Base-by-base conservation (phyloP, 1,284 basidiomycete species). In the Coniferiporia weirii region DNA sequence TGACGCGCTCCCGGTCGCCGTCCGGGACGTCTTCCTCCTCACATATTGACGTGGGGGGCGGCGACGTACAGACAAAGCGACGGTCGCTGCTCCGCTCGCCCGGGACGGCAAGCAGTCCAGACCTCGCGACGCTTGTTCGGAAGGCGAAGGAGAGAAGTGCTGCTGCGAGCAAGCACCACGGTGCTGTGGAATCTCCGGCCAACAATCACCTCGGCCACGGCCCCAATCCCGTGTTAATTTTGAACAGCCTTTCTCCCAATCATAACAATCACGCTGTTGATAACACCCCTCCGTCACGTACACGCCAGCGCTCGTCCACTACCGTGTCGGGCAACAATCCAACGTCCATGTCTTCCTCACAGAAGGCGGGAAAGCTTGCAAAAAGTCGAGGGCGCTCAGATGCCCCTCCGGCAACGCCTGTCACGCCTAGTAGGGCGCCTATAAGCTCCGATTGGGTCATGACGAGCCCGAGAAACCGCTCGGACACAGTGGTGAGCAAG, bases 81-180 rank as follows among this genome's bases (percentile, higher is more conserved):
- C 80, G 91, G 55, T 91, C 89, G 64, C 83, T 95, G 75, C 93
- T 93, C 71, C 81, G 93, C 61, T 87, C 89, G n/a, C 78, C 88
- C 6, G 93, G 92, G 52, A 93, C 91, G 1, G 89, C 91, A 22
- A 91, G 89, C 65, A 92, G 89, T 66, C 93, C 93, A 22, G 93
- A 96, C 72, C 78, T 95, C 22, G 89, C 90, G 3, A 93, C 90
- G 2, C 77, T 95, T 57, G 73, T 93, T 55, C 80, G 87, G 63
- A 93, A 92, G 73, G 85, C 88, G 38, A 89, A 85, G 71, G 87
- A 88, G 66, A 77, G 79, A 51, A 82, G 82, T 38, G 77, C 52
- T 5, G 58, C 58, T 15, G 57, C 40, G 1, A 40, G 8, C 38
- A 40, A 7, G 9, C 38, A 40, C 15, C 57, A 53, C 6, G 44